Conservation (phyloP, 73 alveolate genomes). For the Paramecium tetraurelia region DNA sequence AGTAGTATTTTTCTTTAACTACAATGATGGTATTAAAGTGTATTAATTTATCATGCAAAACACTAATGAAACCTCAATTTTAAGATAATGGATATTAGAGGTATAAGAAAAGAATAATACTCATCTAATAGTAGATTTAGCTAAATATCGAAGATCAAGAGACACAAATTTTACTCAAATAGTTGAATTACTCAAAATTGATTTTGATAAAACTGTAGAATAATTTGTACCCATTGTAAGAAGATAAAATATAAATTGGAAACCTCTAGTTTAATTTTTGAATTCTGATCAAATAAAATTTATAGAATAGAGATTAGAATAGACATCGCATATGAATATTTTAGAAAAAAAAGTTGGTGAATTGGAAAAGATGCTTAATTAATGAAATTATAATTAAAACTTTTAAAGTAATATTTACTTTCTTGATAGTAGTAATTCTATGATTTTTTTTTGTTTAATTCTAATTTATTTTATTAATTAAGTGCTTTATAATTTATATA, state of each 20-base stretch:
- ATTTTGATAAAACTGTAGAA: not conserved
- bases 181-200: not conserved
- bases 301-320: not conserved
- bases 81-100: not conserved
- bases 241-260: not conserved
- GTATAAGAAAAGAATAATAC: not conserved
- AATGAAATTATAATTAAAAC: not conserved
- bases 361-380: not conserved
- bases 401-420: not conserved
- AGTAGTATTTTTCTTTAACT: not conserved
- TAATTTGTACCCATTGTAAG: not conserved
- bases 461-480: too few species aligned
- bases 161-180: not conserved
- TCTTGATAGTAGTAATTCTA: not conserved
- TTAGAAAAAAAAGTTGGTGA: slow-evolving; percentile 1
- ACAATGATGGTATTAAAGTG: not conserved
- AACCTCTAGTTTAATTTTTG: not conserved
- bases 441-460: too few species aligned
- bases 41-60: not conserved
- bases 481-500: too few species aligned
- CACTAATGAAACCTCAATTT: not conserved
- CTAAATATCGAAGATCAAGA: not conserved
- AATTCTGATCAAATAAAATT: not conserved
- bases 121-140: not conserved
- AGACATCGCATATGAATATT: not conserved